phyloP scores from a whole-genome alignment of 1,284 basidiomycete species.

The Meira nashicola region DNA sequence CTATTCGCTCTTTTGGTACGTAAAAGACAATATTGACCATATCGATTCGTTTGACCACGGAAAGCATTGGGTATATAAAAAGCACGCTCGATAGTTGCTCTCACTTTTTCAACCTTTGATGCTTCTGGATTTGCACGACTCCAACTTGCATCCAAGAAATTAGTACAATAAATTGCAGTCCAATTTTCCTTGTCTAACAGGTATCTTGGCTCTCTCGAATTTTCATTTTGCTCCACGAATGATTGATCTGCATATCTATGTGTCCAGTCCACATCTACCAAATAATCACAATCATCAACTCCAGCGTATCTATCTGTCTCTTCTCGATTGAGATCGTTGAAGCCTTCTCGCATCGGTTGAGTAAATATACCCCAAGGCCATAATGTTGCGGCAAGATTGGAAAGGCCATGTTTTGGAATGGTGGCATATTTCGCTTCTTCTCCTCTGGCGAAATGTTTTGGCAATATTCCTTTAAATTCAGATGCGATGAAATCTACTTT shows the following conservation, averaged over 20 bases:
- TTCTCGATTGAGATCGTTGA: conserved; percentile 85
- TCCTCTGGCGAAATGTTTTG: conserved; percentile 64
- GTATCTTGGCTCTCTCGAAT: conserved; percentile 31
- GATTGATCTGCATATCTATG: conserved; percentile 19
- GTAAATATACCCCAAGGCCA: conserved; percentile 58
- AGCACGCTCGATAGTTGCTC: conserved; percentile 27
- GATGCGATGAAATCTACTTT: conserved; percentile 83
- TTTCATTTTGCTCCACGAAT: not conserved
- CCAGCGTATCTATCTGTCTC: conserved; percentile 68
- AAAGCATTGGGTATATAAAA: conserved; percentile 32
- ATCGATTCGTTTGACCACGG: conserved; percentile 15
- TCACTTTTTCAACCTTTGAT: conserved; percentile 4
- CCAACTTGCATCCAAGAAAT: conserved; percentile 42
- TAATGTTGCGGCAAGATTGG: not conserved
- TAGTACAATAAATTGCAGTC: conserved; percentile 30
- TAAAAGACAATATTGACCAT: conserved; percentile 43
- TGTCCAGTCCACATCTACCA: conserved; percentile 40
- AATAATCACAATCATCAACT: conserved; percentile 37
- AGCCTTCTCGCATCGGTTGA: conserved; percentile 61
- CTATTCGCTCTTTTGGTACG: conserved; percentile 11
- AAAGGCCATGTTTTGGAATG: not conserved
- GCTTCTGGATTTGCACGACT: conserved; percentile 17
- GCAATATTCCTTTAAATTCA: conserved; percentile 82
- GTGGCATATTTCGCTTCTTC: conserved; percentile 55
- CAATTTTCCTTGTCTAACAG: conserved; percentile 20